Percentiles rank a stretch among this genome's conserved stretches.
phyloP scores from a whole-genome alignment of 2,329 filamentous ascomycete genomes.

The Cladophialophora carrionii region DNA sequence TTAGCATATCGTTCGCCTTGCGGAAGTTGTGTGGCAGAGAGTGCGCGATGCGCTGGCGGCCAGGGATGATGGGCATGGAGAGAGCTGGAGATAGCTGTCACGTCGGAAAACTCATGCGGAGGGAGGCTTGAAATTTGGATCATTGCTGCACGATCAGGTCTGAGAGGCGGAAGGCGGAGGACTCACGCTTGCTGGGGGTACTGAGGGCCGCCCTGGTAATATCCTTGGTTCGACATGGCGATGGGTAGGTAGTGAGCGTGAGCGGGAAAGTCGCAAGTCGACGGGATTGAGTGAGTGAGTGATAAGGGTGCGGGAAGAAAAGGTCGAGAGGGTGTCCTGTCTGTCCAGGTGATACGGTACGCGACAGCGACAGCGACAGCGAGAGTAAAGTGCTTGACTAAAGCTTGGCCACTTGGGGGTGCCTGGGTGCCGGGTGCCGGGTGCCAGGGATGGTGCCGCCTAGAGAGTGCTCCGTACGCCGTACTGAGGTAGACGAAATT shows the following conservation, averaged over 20 bases:
- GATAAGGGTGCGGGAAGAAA: neutral
- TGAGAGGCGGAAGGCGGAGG: neutral
- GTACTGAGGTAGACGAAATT: slow-evolving; percentile 1
- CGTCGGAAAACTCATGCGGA: neutral
- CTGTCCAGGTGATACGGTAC: neutral
- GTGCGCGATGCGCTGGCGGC: neutral
- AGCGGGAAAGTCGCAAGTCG: neutral
- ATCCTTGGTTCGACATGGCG: slow-evolving; percentile 37
- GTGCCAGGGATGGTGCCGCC: neutral
- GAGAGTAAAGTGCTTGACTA: neutral
- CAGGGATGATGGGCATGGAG: neutral
- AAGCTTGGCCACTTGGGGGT: slow-evolving; percentile 2
- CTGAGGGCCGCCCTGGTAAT: slow-evolving; percentile 37
- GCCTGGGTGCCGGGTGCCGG: no score
- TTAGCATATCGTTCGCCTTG: neutral
- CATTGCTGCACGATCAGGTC: neutral
- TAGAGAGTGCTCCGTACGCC: no score
- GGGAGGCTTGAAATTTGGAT: neutral
- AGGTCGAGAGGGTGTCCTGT: neutral
- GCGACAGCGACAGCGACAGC: no score
- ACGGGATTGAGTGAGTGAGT: slow-evolving; percentile 1
- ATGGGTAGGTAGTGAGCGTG: neutral
- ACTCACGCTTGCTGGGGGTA: slow-evolving; percentile 37
- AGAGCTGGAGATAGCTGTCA: neutral
- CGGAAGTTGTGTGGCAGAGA: neutral